Percentiles rank a stretch among this genome's conserved stretches.
Evolutionary conservation across 345 rosid species (phyloP).

Genomic region (Boechera retrofracta): DNA sequence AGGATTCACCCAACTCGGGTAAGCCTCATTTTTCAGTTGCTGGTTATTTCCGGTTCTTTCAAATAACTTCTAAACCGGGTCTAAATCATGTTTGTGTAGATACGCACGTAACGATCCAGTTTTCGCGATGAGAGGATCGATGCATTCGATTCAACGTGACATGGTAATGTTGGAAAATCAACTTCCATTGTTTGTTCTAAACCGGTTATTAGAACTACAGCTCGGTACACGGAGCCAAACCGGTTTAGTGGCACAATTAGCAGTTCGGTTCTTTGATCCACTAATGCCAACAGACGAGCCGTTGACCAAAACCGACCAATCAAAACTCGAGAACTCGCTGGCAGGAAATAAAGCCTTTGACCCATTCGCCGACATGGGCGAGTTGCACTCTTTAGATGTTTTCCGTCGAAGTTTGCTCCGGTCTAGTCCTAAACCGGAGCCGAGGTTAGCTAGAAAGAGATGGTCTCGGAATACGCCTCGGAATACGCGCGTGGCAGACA

Average conservation of each 20-base stretch:
- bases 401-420: conserved; percentile 68
- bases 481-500: conserved; percentile 68
- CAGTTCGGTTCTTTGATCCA: conserved; percentile 79
- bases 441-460: conserved; percentile 59
- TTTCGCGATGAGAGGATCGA: conserved; percentile 83
- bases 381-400: conserved; percentile 81
- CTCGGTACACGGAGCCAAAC: conserved; percentile 58
- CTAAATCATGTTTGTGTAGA: conserved; percentile 23
- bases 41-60: conserved; percentile 18
- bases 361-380: conserved; percentile 65
- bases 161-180: conserved; percentile 93
- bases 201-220: conserved; percentile 72
- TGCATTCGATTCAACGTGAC: conserved; percentile 89
- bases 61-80: conserved; percentile 3
- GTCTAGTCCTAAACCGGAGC: conserved; percentile 61
- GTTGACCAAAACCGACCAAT: conserved; percentile 59
- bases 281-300: conserved; percentile 91
- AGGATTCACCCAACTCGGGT: conserved; percentile 68
- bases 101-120: conserved; percentile 81
- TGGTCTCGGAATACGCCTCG: conserved; percentile 59
- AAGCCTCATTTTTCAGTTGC: neutral
- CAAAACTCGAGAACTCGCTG: conserved; percentile 56
- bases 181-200: conserved; percentile 73
- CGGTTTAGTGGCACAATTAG: conserved; percentile 69
- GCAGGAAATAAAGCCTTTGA: conserved; percentile 52